Base-by-base conservation (phyloP, 2,329 filamentous ascomycete species). In the Ascochyta koolunga region DNA sequence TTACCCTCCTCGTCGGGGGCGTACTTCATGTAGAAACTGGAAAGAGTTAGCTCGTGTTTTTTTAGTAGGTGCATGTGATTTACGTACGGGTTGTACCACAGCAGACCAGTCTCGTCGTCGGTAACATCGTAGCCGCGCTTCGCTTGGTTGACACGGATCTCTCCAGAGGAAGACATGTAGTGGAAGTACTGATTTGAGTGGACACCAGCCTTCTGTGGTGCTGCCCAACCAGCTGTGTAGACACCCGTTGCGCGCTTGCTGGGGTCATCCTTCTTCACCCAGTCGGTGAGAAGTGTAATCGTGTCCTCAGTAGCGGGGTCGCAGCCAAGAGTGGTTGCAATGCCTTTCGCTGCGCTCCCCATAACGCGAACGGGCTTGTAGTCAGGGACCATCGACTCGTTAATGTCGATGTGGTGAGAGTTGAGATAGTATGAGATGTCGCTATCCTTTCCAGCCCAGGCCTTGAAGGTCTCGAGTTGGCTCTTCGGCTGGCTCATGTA, bases 151-250 rank as follows among this genome's bases (percentile, higher is more conserved):
- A 96, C 85, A 56, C 90, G 86, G 66, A 97, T 86, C 78, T 97
- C 93, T 60, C 93, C 93, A 51, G 88, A 85, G 56, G 85, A 84
- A 3, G 86, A 93, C 79, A 97, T 88, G 79, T 95, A 96, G 78
- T 97, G 93, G 81, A 97, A 97, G 78, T 96, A 95, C 79, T 97
- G 93, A 75, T 96, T 96, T 1, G 89, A 93, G 78, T 97, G 93
- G n/a, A 97, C 92, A 43, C 93, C 93, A 0, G 93, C 93, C 68
- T 88, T 90, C 73, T 96, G 90, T 11, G 93, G 93, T 6, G 93
- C 93, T 1, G 93, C 96, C 93, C 93, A 97, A 35, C 89, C 93
- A 10, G 93, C 90, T 11, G 93, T 97, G 78, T 96, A 97, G 7
- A 97, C 91, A 50, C 87, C 93, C 1, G 92, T 95, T 10, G 90